Evolutionary conservation across 768 basidiomycete species (phyloP).

Genomic region (Pisolithus marmoratus): DNA sequence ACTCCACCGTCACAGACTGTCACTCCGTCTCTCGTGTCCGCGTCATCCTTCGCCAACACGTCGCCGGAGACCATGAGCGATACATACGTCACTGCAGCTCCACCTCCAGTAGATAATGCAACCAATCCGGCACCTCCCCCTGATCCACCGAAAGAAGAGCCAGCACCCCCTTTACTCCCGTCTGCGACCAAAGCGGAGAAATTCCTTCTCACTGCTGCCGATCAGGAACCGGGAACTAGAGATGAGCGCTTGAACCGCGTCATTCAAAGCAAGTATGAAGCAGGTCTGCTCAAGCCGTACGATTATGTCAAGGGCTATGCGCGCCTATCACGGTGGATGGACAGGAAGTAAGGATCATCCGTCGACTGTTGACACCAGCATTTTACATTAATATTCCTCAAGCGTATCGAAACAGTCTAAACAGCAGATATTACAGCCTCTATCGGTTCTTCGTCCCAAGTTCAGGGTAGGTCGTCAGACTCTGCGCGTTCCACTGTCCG

Average conservation of each 20-base stretch:
- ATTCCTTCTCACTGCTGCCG: conserved; percentile 90
- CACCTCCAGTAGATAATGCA: conserved; percentile 15
- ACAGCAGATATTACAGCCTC: conserved; percentile 84
- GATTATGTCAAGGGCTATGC: conserved; percentile 97
- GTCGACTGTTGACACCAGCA: not conserved
- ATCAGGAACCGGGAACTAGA: conserved; percentile 86
- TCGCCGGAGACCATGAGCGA: conserved; percentile 5
- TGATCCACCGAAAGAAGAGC: conserved; percentile 30
- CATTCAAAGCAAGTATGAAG: conserved; percentile 95
- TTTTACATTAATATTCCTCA: not conserved
- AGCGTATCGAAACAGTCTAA: conserved; percentile 89
- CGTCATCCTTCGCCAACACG: conserved; percentile 23
- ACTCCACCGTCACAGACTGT: conserved; percentile 49
- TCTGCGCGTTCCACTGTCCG: not conserved
- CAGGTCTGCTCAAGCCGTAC: conserved; percentile 89
- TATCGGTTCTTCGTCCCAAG: conserved; percentile 80
- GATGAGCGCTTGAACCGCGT: conserved; percentile 88
- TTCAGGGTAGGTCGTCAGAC: conserved; percentile 53
- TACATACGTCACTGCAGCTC: conserved; percentile 13
- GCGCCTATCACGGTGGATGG: conserved; percentile 91
- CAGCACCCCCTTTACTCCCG: conserved; percentile 52
- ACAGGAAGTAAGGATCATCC: conserved; percentile 59
- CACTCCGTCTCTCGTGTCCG: conserved; percentile 44
- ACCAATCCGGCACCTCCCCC: conserved; percentile 19
- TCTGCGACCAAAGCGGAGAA: conserved; percentile 78